Evolutionary conservation across 2,329 filamentous ascomycete genomes (phyloP), one percentile per base, ranked within the genome.

Genomic region (Colletotrichum sp.): DNA sequence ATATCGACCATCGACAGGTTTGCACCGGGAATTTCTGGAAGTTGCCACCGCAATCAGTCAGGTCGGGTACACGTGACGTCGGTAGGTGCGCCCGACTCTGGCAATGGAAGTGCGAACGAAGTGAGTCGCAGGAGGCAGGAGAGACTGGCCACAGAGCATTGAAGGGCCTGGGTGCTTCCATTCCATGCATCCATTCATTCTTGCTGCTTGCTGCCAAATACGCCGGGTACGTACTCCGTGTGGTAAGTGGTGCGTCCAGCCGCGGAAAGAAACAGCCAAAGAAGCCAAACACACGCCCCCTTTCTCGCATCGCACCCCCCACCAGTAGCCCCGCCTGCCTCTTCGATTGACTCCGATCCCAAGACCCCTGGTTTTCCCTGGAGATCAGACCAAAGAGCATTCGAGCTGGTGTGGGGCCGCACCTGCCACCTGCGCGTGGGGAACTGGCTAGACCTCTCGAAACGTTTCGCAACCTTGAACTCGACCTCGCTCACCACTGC

Each of bases 341-440:
- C 18, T 75, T 74, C 74, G 74, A 76, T 76, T 55, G 44, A 76
- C 74, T 74, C 68, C 72, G 74, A 76, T 76, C 34, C 44, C 59
- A n/a, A 74, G 71, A 74, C 59, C 78, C 79, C 79, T 80, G 78
- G 77, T 34, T 36, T 60, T 75, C 63, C 78, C 70, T 83, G 79
- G 78, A 77, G 79, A 85, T 85, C 83, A 84, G 79, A 78, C 80
- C 83, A 84, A 83, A 83, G 77, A 80, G 82, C 71, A 78, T 72
- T 67, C 70, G 75, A 84, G 84, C 81, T 82, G 64, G n/a, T 48
- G 72, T 82, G 79, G 71, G 74, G 62, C 73, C 78, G 70, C 78
- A 65, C 71, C 68, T 70, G 71, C 75, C 75, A 77, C 68, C 55
- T 72, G 71, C 60, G 68, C 52, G 67, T 76, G 69, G 68, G 55